Conservation (phyloP, 1,284 basidiomycete species). For the Fomitopsis pinicola region DNA sequence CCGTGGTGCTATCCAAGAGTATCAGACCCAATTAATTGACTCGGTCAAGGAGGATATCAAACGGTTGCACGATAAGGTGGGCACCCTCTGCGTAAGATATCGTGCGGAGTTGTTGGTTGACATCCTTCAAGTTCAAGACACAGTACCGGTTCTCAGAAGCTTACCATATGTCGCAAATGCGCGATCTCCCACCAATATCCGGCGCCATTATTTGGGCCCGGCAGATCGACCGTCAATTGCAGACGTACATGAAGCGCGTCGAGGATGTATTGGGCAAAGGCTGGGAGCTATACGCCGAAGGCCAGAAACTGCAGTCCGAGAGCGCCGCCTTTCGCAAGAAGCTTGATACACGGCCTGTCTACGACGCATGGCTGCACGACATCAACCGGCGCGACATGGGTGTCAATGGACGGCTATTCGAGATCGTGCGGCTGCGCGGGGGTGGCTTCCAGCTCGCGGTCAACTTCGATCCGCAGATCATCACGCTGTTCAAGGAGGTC, state of each 20-base stretch:
- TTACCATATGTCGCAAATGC: conserved; percentile 97
- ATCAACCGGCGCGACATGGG: conserved; percentile 91
- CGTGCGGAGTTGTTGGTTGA: conserved; percentile 7
- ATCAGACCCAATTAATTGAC: conserved; percentile 96
- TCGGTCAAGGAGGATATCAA: conserved; percentile 98
- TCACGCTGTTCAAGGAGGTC: conserved; percentile 98
- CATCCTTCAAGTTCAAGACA: conserved; percentile 69
- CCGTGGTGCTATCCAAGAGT: conserved; percentile 96
- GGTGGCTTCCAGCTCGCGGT: conserved; percentile 88
- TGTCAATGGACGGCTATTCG: conserved; percentile 93
- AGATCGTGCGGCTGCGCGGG: conserved; percentile 81
- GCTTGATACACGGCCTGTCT: conserved; percentile 90
- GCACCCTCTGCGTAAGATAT: neutral
- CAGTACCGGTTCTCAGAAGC: conserved; percentile 95
- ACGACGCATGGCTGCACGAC: conserved; percentile 95
- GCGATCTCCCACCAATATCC: conserved; percentile 94
- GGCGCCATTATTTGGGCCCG: conserved; percentile 98
- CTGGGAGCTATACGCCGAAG: conserved; percentile 99
- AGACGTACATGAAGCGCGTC: conserved; percentile 98
- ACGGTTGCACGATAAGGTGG: conserved; percentile 86
- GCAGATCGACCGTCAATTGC: conserved; percentile 95
- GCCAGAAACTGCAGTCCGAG: conserved; percentile 93
- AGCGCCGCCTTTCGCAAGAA: conserved; percentile 92
- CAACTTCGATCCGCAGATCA: conserved; percentile 97
- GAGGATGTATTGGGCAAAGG: conserved; percentile 98